Evolutionary conservation across 2,329 filamentous ascomycete species (phyloP).

Genomic region (Paraphaeosphaeria sporulosa): DNA sequence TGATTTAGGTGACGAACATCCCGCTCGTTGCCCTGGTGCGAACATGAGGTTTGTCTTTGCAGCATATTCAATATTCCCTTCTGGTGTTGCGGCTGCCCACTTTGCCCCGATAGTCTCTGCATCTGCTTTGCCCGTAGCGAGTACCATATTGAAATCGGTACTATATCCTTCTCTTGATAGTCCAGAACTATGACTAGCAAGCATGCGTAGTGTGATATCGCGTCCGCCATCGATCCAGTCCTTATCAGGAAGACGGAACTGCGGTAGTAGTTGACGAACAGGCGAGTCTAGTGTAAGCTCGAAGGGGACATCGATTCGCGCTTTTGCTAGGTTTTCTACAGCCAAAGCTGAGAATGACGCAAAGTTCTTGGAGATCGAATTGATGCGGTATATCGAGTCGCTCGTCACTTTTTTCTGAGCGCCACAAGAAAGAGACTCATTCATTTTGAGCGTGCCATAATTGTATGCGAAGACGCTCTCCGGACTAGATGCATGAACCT

Average conservation of each 20-base stretch:
- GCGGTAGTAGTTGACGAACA: constrained; percentile 30
- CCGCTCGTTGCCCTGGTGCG: constrained; percentile 37
- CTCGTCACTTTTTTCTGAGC: constrained; percentile 28
- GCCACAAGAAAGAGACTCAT: constrained; percentile 27
- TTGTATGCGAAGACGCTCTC: constrained; percentile 35
- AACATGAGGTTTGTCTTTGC: constrained; percentile 37
- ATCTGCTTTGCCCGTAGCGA: constrained; percentile 32
- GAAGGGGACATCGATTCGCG: not conserved
- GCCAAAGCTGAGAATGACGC: constrained; percentile 35
- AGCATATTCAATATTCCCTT: constrained; percentile 28
- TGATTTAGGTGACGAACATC: constrained; percentile 17
- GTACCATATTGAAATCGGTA: constrained; percentile 39
- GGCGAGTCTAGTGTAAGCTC: constrained; percentile 32
- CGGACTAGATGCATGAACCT: constrained; percentile 39
- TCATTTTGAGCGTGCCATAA: constrained; percentile 39
- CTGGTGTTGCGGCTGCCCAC: constrained; percentile 31
- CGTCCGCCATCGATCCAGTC: constrained; percentile 43
- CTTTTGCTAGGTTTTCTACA: constrained; percentile 24
- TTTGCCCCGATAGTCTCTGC: constrained; percentile 32
- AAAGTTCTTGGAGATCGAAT: constrained; percentile 40
- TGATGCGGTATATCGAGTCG: constrained; percentile 41
- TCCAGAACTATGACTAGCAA: constrained; percentile 42
- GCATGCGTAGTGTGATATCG: constrained; percentile 41
- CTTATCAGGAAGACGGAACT: constrained; percentile 28
- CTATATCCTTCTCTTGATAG: constrained; percentile 40